A percentile compares a stretch with the other conserved stretches of the same genome.
Evolutionary conservation across 2,329 filamentous ascomycete genomes (phyloP).

Genomic region (Stemphylium vesicarium): DNA sequence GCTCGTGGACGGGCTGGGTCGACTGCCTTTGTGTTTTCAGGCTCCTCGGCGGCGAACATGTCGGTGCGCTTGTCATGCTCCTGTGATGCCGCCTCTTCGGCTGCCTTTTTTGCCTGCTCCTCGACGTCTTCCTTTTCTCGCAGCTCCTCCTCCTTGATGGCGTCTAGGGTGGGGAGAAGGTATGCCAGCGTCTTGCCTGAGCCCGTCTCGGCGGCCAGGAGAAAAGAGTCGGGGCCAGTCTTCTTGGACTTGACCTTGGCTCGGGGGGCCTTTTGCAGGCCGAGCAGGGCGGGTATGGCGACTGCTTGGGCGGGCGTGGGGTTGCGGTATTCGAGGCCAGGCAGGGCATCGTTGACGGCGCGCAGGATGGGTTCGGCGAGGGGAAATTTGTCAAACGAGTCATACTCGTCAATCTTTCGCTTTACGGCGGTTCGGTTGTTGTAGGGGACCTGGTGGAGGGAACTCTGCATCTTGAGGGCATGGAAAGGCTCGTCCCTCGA

Average conservation of each 20-base stretch:
- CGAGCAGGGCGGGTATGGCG: constrained; percentile 81
- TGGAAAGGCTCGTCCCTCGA: constrained; percentile 66
- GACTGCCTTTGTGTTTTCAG: constrained; percentile 64
- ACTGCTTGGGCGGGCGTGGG: constrained; percentile 91
- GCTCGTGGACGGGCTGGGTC: constrained; percentile 80
- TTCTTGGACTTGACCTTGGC: constrained; percentile 34
- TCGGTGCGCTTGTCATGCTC: constrained; percentile 48
- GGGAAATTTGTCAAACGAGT: constrained; percentile 81
- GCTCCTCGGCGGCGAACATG: constrained; percentile 66
- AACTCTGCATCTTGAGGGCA: constrained; percentile 91
- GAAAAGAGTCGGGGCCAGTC: constrained; percentile 67
- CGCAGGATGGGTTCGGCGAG: constrained; percentile 74
- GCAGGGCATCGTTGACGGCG: constrained; percentile 78
- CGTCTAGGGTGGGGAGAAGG: constrained; percentile 81
- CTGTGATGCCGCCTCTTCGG: constrained; percentile 54
- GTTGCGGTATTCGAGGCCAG: constrained; percentile 73
- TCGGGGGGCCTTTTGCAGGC: constrained; percentile 55
- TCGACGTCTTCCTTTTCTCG: constrained; percentile 57
- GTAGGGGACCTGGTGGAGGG: constrained; percentile 79
- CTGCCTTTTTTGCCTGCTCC: constrained; percentile 58
- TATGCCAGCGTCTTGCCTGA: constrained; percentile 97
- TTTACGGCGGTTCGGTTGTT: constrained; percentile 68
- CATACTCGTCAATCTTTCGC: constrained; percentile 67
- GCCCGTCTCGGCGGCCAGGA: constrained; percentile 93
- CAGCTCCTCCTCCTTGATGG: constrained; percentile 74